A percentile compares a stretch with the other conserved stretches of the same genome.
Evolutionary conservation across 2,329 filamentous ascomycete species (phyloP).

Genomic region (Claviceps sorghi): DNA sequence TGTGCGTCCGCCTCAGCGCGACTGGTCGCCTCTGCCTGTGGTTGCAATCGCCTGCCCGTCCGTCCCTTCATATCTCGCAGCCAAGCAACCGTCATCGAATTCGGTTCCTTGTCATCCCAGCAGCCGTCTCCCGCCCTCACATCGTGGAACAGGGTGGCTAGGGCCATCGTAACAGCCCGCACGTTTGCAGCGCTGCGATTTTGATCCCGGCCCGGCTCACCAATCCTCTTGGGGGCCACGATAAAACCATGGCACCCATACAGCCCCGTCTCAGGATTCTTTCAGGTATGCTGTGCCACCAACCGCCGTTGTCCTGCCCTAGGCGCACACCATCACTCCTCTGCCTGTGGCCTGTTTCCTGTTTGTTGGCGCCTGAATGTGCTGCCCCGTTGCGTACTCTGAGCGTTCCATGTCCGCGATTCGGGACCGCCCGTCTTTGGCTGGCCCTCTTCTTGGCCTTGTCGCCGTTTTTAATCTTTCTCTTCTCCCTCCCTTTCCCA

Average conservation of each 20-base stretch:
- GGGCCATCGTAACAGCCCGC: constrained; percentile 20
- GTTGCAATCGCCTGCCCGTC: constrained; percentile 1
- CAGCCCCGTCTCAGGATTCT: constrained; percentile 46
- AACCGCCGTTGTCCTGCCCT: constrained; percentile 9
- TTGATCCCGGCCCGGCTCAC: constrained; percentile 19
- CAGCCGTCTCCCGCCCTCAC: constrained; percentile 8
- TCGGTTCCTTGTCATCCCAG: constrained; percentile 7
- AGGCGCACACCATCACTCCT: constrained; percentile 1
- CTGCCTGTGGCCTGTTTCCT: constrained; percentile 4
- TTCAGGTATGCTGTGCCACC: constrained; percentile 38
- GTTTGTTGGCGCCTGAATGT: constrained; percentile 10
- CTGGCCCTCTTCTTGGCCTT: constrained; percentile 5
- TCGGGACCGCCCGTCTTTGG: constrained; percentile 2
- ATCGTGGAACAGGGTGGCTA: constrained; percentile 17
- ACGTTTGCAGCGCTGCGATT: constrained; percentile 13
- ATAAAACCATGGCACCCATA: constrained; percentile 41
- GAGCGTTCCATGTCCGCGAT: constrained; percentile 6
- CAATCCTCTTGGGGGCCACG: constrained; percentile 19
- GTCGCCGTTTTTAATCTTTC: constrained; percentile 4
- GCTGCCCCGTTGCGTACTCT: constrained; percentile 8
- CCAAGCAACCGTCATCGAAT: constrained; percentile 4
- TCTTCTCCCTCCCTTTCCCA: constrained; percentile 4
- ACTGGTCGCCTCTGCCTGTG: not conserved
- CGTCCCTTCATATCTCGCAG: not conserved
- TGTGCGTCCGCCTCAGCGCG: constrained; percentile 2